phyloP scores from a whole-genome alignment of 768 basidiomycete species.

The Rhodosporidiobolus odoratus region DNA sequence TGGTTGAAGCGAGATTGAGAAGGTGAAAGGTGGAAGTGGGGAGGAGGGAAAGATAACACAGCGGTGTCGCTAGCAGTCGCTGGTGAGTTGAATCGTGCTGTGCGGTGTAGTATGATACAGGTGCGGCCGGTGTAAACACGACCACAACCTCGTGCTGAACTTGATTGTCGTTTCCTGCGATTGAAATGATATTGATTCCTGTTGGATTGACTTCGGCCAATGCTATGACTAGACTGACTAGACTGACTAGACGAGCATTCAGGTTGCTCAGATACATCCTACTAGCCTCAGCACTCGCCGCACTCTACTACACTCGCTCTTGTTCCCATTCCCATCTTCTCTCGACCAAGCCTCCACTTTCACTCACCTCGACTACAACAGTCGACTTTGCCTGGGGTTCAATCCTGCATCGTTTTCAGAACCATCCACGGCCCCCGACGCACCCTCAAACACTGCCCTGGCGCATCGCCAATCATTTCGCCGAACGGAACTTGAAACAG shows the following conservation, averaged over 20 bases:
- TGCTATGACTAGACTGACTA: background rate
- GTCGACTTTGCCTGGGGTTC: slow-evolving; percentile 37
- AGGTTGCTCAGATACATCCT: background rate
- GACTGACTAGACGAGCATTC: background rate
- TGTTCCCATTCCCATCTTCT: too few relatives aligned
- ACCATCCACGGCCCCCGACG: slow-evolving; percentile 21
- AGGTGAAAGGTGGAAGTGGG: background rate
- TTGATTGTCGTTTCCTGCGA: too few relatives aligned
- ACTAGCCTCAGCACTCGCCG: background rate
- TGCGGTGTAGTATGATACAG: too few relatives aligned
- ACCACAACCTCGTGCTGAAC: too few relatives aligned
- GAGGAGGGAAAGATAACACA: background rate
- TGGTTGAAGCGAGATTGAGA: background rate
- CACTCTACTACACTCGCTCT: slow-evolving; percentile 11
- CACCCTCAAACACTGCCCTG: slow-evolving; percentile 4
- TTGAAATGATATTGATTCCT: too few relatives aligned
- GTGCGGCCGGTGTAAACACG: too few relatives aligned
- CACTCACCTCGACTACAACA: background rate
- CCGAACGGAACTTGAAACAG: too few relatives aligned
- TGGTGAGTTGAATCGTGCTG: too few relatives aligned
- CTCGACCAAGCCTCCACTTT: background rate
- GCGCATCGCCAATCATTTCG: too few relatives aligned
- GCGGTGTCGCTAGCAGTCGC: background rate
- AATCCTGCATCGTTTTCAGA: slow-evolving; percentile 36
- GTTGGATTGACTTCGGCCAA: background rate